phyloP scores from a whole-genome alignment of 2,329 filamentous ascomycete species.

The Colletotrichum costaricense region DNA sequence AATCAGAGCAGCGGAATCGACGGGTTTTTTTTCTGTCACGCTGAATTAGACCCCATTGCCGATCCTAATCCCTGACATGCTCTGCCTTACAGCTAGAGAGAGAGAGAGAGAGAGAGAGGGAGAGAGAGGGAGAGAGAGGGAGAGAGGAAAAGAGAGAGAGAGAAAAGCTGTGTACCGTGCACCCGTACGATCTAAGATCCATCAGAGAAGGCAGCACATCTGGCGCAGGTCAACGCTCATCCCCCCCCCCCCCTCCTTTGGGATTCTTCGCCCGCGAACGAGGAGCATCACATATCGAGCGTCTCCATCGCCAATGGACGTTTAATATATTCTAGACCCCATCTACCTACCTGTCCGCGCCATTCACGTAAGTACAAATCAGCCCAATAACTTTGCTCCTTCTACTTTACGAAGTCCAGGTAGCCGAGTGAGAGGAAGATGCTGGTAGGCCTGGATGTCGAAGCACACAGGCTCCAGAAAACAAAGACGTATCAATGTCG shows the following conservation, averaged over 20 bases:
- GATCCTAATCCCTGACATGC: neutral
- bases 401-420: neutral
- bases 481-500: neutral
- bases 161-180: conserved; percentile 7
- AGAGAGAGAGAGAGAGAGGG: too few species aligned
- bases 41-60: neutral
- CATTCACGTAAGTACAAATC: neutral
- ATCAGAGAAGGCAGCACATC: neutral
- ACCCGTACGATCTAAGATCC: conserved; percentile 6
- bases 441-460: neutral
- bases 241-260: neutral
- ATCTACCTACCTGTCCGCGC: neutral
- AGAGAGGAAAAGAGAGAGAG: too few species aligned
- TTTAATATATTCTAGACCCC: conserved; percentile 14
- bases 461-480: neutral
- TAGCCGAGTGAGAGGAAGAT: neutral
- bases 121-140: too few species aligned
- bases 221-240: conserved; percentile 1
- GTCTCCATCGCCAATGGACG: conserved; percentile 7
- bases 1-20: neutral
- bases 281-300: neutral
- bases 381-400: neutral
- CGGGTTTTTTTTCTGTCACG: neutral
- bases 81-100: neutral
- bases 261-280: neutral